These are phyloP conservation scores for Astrocystis sublimbata DNA, from an alignment of 495 filamentous ascomycete species.

Conservation along the genomic window DNA sequence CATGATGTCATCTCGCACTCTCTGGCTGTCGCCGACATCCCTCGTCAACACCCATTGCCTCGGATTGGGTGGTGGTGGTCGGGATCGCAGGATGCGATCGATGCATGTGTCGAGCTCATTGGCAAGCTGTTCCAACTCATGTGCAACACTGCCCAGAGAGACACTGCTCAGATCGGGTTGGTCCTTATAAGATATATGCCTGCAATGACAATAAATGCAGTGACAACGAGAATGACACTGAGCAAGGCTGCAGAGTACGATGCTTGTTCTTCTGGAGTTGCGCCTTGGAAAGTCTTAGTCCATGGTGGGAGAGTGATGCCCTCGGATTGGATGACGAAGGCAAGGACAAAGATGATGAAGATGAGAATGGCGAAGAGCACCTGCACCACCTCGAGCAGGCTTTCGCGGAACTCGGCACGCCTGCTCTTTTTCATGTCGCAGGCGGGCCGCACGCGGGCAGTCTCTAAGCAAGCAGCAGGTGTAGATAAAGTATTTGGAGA, in stretches of 20 bases:
- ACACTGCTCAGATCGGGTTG: not conserved
- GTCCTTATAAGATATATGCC: constrained; percentile 9
- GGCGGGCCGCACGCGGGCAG: too few species aligned
- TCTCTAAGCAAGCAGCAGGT: too few species aligned
- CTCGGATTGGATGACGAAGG: constrained; percentile 24
- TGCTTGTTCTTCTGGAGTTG: constrained; percentile 17
- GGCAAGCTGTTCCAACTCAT: too few species aligned
- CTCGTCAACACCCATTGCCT: not conserved
- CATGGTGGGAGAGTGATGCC: constrained; percentile 26
- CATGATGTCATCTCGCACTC: constrained; percentile 18
- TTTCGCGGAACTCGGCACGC: constrained; percentile 21
- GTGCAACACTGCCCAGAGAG: not conserved
- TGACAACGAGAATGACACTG: constrained; percentile 6
- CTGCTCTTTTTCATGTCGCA: constrained; percentile 9
- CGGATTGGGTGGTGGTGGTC: too few species aligned
- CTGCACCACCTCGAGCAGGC: constrained; percentile 22
- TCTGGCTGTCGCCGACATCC: not conserved
- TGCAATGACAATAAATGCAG: constrained; percentile 1
- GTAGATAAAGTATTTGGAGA: too few species aligned
- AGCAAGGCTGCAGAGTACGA: constrained; percentile 24
- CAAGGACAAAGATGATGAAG: constrained; percentile 29
- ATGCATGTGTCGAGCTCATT: not conserved
- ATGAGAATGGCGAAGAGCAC: constrained; percentile 27
- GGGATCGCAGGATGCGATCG: not conserved
- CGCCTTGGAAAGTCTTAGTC: constrained; percentile 30